These are phyloP conservation scores for Fraxinus latifolia DNA, from an alignment of 305 asterid genomes.

Conservation along the genomic window DNA sequence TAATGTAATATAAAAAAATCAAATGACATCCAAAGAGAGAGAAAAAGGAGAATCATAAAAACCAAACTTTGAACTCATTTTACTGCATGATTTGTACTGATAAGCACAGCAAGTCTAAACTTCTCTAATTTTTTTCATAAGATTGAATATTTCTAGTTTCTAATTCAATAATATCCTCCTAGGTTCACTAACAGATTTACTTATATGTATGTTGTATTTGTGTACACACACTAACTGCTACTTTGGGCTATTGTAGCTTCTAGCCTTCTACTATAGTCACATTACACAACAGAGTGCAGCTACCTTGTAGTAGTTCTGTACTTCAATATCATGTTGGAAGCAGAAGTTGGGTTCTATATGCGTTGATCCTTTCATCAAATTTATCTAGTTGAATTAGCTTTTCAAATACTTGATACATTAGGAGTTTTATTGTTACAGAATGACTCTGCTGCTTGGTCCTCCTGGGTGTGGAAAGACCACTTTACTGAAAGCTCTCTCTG, in stretches of 20 bases:
- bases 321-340: constrained; percentile 5
- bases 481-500: constrained; percentile 70
- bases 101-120: background rate
- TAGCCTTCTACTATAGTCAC: background rate
- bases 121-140: background rate
- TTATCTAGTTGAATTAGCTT: background rate
- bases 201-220: background rate
- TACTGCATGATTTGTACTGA: background rate
- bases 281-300: background rate
- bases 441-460: constrained; percentile 82
- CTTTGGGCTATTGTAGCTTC: background rate
- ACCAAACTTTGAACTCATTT: background rate
- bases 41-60: background rate
- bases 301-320: background rate
- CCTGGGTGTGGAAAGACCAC: constrained; percentile 93
- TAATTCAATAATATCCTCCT: background rate
- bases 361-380: background rate
- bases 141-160: background rate
- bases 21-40: background rate
- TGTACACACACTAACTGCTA: background rate
- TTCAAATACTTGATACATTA: constrained; percentile 19
- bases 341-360: constrained; percentile 4
- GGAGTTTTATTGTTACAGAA: constrained; percentile 40
- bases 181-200: background rate
- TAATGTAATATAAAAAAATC: background rate